Conservation (phyloP, 139 green algal species). For the Pleodorina starrii region DNA sequence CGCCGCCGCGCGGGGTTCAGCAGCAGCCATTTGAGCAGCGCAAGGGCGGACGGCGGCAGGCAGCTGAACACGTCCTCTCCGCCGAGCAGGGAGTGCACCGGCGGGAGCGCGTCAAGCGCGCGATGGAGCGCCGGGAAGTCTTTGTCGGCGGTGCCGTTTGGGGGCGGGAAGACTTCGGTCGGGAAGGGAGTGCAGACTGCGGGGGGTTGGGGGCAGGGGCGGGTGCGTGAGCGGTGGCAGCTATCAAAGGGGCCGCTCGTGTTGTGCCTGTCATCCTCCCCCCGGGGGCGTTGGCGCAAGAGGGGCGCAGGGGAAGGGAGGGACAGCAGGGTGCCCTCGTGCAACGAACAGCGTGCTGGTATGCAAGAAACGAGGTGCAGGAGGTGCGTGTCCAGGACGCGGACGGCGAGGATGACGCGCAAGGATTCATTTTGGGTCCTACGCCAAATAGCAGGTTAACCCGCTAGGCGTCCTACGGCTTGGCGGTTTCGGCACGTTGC, state of each 20-base stretch:
- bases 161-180: constrained; percentile 37
- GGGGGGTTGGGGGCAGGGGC: too few relatives aligned
- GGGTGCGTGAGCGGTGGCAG: too few relatives aligned
- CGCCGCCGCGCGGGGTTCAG: constrained; percentile 17
- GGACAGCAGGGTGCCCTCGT: not conserved
- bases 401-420: too few relatives aligned
- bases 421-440: too few relatives aligned
- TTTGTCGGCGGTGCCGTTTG: constrained; percentile 38
- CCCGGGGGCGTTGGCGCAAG: too few relatives aligned
- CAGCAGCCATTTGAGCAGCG: constrained; percentile 55
- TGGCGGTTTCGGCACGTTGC: too few relatives aligned
- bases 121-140: constrained; percentile 42
- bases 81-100: constrained; percentile 30
- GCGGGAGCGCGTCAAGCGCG: constrained; percentile 25
- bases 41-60: not conserved
- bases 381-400: too few relatives aligned
- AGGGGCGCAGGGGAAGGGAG: not conserved
- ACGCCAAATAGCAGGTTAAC: too few relatives aligned
- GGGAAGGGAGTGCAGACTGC: constrained; percentile 61
- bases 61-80: not conserved
- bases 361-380: too few relatives aligned
- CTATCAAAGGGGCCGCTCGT: too few relatives aligned
- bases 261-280: too few relatives aligned
- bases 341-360: not conserved
- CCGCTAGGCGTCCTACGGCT: too few relatives aligned